Base-by-base conservation (phyloP, 2,329 filamentous ascomycete species). In the Sclerotinia spermophila region DNA sequence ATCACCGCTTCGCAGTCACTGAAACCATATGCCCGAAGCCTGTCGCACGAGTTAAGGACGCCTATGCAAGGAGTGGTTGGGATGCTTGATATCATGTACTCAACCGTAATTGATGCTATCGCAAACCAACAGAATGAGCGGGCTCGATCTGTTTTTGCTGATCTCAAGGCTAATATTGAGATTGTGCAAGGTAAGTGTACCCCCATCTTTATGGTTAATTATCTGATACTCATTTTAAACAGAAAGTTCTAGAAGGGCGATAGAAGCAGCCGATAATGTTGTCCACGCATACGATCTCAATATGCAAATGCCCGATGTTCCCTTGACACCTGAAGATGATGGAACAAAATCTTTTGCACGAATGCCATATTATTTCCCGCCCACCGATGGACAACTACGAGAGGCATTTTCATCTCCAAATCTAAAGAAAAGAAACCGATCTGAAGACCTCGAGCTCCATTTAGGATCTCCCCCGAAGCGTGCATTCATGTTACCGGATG, bases 41-140 rank as follows among this genome's bases (percentile, higher is more conserved):
- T 92, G 44, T 92, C 90, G 0, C 90, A 92, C 74, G 90, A 92
- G 77, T 79, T 92, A 61, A 83, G 90, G 72, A 92, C 90, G 5
- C 90, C 90, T 1, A 92, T 92, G 89, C 90, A 92, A 79, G 90
- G 90, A 56, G 89, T 92, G 10, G 89, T 92, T 21, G 90, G 90
- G 10, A 92, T 92, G 90, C 81, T 92, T 58, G 90, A 92, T 80
- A 88, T 92, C 72, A 92, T 92, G 89, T 89, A 92, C 80, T 88
- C 89, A 4, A 91, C 89, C 3, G 88, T 92, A 3, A 84, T 90
- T 71, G 90, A 92, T 77, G 87, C 88, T 27, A 84, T 89, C 11
- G 84, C 87, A 72, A 83, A 82, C 51, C 84, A 86, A 72, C 79
- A 81, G 15, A 84, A 86, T 71, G 77, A 84, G 8, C 82, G 81